Base-by-base conservation (phyloP, 2,329 filamentous ascomycete species). In the Penicillium sp. region DNA sequence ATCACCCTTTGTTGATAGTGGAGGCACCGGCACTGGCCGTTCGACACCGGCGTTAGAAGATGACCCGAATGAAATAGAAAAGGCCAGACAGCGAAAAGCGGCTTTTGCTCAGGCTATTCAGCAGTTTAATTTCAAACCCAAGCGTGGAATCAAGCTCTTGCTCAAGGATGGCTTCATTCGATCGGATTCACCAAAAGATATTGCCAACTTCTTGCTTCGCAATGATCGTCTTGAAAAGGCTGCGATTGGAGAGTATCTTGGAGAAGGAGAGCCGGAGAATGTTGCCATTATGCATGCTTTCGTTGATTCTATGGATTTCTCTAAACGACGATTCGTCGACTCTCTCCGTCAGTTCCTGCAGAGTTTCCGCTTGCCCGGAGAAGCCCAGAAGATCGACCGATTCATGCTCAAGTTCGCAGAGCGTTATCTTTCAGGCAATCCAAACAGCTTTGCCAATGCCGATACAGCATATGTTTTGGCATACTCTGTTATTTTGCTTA, bases 331-430 rank as follows among this genome's bases (percentile, higher is more conserved):
- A 2, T 99, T 99, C 65, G 93, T 97, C 6, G 93, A 97, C 72
- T 88, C 94, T 14, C 77, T 99, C 24, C 86, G 94, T 38, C 87
- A 91, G 58, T 99, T 99, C 66, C 78, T 99, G 12, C 94, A 99
- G 71, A 89, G 91, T 26, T 99, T 99, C 79, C 88, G 94, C 61
- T 79, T 99, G 14, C 94, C 94, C 0, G 94, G 94, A 59, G 94
- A 99, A 74, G 92, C 92, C 0, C 94, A 99, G 70, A 99, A 99
- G 78, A 99, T 99, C 63, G 94, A 99, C 84, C 90, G 94, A 48
- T 96, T 97, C 75, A 97, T 99, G 94, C 79, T 99, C 63, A 99
- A 99, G 72, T 99, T 97, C 74, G 94, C 94, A 9, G 93, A 97
- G 72, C 87, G 93, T 59, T 99, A 99, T 71, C 89, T 96, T 52